Conservation (phyloP, 805 yeast species). For the Zygoascus biomembranicola region DNA sequence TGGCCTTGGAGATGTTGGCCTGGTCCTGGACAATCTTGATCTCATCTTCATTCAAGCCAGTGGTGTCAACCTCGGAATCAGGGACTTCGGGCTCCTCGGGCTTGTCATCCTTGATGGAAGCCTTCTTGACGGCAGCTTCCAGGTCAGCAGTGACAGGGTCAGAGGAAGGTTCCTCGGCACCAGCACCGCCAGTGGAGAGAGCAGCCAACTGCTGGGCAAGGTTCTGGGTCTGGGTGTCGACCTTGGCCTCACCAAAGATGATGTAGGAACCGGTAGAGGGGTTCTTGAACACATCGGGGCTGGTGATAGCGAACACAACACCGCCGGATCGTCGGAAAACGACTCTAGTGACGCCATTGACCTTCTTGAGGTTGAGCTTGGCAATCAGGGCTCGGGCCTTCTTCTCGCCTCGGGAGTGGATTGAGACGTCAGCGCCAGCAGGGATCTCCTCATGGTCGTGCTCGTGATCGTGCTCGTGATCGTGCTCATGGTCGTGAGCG, state of each 20-base stretch:
- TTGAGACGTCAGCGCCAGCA: slow-evolving; percentile 15
- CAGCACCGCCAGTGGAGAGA: slow-evolving; percentile 44
- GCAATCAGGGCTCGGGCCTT: slow-evolving; percentile 87
- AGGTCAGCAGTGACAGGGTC: slow-evolving; percentile 22
- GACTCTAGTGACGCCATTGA: slow-evolving; percentile 90
- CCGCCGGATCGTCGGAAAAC: slow-evolving; percentile 91
- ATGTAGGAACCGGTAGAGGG: slow-evolving; percentile 85
- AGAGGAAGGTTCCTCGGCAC: slow-evolving; percentile 24
- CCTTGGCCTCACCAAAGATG: slow-evolving; percentile 96
- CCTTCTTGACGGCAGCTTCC: slow-evolving; percentile 26
- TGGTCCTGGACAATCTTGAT: slow-evolving; percentile 84
- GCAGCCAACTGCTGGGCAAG: slow-evolving; percentile 76
- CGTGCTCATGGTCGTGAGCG: slow-evolving; percentile 15
- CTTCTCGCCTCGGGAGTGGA: slow-evolving; percentile 55
- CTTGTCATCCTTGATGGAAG: slow-evolving; percentile 30
- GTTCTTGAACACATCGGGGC: slow-evolving; percentile 92
- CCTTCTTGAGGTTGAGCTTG: slow-evolving; percentile 82
- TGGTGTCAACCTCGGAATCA: slow-evolving; percentile 71
- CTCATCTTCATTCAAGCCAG: slow-evolving; percentile 77
- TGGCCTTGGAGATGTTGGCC: slow-evolving; percentile 78
- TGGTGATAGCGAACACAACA: slow-evolving; percentile 82
- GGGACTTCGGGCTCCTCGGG: slow-evolving; percentile 46
- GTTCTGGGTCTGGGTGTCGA: slow-evolving; percentile 84
- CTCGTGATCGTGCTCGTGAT: slow-evolving; percentile 3
- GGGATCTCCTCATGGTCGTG: slow-evolving; percentile 9